Percentiles rank a stretch among this genome's conserved stretches.
These are phyloP conservation scores for Rhododendron henanense DNA, from an alignment of 148 eudicot genomes.

Conservation along the genomic window DNA sequence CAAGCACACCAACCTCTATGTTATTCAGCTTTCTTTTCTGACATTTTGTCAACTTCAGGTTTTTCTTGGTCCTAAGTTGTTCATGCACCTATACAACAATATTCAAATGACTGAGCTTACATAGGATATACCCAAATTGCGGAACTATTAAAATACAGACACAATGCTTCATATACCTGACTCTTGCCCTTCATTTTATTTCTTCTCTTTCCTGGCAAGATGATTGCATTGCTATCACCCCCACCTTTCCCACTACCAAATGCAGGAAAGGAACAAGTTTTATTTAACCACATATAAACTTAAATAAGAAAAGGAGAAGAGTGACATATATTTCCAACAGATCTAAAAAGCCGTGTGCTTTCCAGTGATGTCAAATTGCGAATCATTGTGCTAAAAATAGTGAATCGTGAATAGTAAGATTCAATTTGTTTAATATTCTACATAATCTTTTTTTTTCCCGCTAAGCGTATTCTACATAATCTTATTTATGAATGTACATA, in stretches of 20 bases:
- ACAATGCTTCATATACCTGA: constrained; percentile 28
- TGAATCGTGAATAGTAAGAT: background rate
- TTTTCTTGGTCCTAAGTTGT: constrained; percentile 22
- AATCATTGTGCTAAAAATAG: background rate
- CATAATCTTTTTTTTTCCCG: too few species aligned
- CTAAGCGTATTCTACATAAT: background rate
- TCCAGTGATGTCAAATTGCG: background rate
- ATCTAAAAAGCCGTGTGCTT: background rate
- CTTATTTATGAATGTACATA: background rate
- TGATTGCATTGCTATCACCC: constrained; percentile 51
- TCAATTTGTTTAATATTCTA: background rate
- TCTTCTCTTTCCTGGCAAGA: constrained; percentile 51
- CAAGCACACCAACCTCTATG: constrained; percentile 44
- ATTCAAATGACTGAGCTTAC: constrained; percentile 5
- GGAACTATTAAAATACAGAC: background rate
- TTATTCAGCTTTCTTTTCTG: constrained; percentile 70
- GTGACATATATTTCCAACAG: background rate
- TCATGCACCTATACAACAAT: constrained; percentile 16
- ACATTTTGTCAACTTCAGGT: constrained; percentile 51
- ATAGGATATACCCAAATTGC: background rate
- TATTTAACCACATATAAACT: background rate
- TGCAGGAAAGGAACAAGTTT: background rate
- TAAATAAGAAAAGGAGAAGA: background rate
- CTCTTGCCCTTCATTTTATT: constrained; percentile 36
- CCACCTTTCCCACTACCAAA: constrained; percentile 18